These are phyloP conservation scores for Orbilia brochopaga DNA, from an alignment of 2,329 filamentous ascomycete genomes.

Conservation along the genomic window DNA sequence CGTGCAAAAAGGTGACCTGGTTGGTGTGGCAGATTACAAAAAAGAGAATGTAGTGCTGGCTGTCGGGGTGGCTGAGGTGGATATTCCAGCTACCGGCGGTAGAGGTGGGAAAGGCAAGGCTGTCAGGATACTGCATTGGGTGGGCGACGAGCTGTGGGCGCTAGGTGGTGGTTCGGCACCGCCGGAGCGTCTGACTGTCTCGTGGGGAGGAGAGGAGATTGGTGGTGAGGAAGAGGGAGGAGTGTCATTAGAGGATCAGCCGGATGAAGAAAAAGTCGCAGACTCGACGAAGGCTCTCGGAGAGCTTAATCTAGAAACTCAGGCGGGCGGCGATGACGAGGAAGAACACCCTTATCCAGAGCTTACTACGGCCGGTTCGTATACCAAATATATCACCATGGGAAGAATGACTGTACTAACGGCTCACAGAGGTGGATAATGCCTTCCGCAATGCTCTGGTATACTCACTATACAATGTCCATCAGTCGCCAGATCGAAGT, in stretches of 20 bases:
- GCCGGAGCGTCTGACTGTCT: constrained; percentile 63
- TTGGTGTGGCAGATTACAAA: constrained; percentile 68
- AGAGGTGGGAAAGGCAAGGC: constrained; percentile 69
- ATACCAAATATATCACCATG: not conserved
- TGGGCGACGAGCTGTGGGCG: constrained; percentile 73
- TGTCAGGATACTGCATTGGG: constrained; percentile 71
- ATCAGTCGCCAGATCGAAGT: constrained; percentile 60
- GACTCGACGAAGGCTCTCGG: constrained; percentile 55
- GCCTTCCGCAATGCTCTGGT: constrained; percentile 70
- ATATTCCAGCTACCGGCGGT: constrained; percentile 64
- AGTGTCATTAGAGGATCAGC: constrained; percentile 58
- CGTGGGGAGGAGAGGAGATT: constrained; percentile 54
- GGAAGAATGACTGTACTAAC: constrained; percentile 1
- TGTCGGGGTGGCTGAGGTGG: constrained; percentile 70
- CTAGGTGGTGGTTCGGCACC: constrained; percentile 58
- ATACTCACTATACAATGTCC: constrained; percentile 67
- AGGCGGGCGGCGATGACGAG: constrained; percentile 2
- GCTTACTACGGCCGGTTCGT: constrained; percentile 65
- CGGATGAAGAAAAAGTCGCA: constrained; percentile 54
- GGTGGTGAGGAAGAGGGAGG: constrained; percentile 24
- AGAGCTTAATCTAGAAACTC: constrained; percentile 14
- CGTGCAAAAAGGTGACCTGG: constrained; percentile 67
- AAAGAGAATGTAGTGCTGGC: constrained; percentile 68
- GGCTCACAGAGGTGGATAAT: constrained; percentile 67
- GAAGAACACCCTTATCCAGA: constrained; percentile 56